Evolutionary conservation across 495 filamentous ascomycete species (phyloP), one percentile per base, ranked within the genome.

Genomic region (Cercophora samala): DNA sequence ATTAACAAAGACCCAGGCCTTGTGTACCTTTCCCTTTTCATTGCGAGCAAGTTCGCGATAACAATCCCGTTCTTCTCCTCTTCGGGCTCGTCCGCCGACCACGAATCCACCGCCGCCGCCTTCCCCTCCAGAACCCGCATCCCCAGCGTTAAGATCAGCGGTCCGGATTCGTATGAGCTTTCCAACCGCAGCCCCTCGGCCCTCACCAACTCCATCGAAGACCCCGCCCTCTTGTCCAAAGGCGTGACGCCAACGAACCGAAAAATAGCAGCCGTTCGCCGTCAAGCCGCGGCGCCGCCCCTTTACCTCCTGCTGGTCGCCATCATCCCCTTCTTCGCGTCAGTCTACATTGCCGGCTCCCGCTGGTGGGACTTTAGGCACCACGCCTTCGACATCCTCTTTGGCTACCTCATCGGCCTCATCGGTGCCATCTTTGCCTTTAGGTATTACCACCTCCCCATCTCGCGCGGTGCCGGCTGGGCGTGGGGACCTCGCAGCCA

Each of bases 331-430:
- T 82, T 83, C 71, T 82, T 86, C 67, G 78, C 78, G 13, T 80
- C 86, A 58, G 74, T 84, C 62, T 87, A 84, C 68, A 80, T 89
- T 58, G 75, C 85, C 23, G 81, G 83, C 55, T 87, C 84, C n/a
- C 81, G 86, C 21, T 88, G 83, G 77, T 88, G 92, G 83, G 93
- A 97, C 73, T 92, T 90, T 72, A 84, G 92, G 9, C 93, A 97
- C 70, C 92, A 96, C 77, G 91, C 89, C 15, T 96, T 97, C 77
- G 93, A 97, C 66, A 93, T 96, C 55, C 81, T 97, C 23, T 91
- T 89, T 25, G 92, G 92, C 6, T 89, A 84, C 22, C 72, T 90
- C 2, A 86, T 93, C 58, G 91, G 91, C 8, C 71, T 76, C 23
- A 69, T 83, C 51, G 67, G 67, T 5, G 77, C 84, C 13, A 75